Evolutionary conservation across 495 filamentous ascomycete genomes (phyloP).

Genomic region (Tuber brumale): DNA sequence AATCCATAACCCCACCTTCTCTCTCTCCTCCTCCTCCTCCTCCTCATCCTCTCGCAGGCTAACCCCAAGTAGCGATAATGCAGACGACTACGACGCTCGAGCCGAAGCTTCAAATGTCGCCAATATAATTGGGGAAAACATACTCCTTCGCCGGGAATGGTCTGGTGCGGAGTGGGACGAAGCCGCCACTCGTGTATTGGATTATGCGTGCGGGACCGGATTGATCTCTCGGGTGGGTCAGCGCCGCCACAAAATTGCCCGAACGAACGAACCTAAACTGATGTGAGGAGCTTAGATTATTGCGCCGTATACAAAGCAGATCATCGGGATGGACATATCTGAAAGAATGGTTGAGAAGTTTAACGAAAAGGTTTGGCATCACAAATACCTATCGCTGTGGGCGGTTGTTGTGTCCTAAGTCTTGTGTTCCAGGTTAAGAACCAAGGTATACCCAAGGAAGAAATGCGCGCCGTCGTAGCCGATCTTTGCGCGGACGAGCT

Average conservation of each 20-base stretch:
- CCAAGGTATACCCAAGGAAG: constrained; percentile 43
- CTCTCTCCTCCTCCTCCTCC: no score
- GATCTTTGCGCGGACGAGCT: constrained; percentile 44
- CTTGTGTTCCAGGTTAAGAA: constrained; percentile 24
- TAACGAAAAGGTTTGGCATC: constrained; percentile 41
- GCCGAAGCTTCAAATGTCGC: constrained; percentile 9
- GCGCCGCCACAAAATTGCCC: not conserved
- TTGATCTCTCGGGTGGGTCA: constrained; percentile 43
- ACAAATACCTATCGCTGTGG: not conserved
- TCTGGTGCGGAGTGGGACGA: constrained; percentile 49
- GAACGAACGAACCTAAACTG: not conserved
- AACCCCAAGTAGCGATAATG: constrained; percentile 17
- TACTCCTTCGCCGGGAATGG: constrained; percentile 49
- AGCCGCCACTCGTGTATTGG: constrained; percentile 50
- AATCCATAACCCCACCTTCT: not conserved
- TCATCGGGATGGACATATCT: constrained; percentile 55
- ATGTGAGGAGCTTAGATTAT: constrained; percentile 10
- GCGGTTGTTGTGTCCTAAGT: constrained; percentile 26
- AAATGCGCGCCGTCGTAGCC: constrained; percentile 43
- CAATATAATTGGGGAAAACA: constrained; percentile 35
- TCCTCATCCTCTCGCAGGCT: constrained; percentile 1
- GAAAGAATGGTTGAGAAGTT: constrained; percentile 52
- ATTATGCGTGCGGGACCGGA: constrained; percentile 62
- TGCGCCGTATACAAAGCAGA: constrained; percentile 32
- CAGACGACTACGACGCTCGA: constrained; percentile 13